Evolutionary conservation across 1,284 basidiomycete genomes (phyloP).

Genomic region (Rhodotorula glutinis): DNA sequence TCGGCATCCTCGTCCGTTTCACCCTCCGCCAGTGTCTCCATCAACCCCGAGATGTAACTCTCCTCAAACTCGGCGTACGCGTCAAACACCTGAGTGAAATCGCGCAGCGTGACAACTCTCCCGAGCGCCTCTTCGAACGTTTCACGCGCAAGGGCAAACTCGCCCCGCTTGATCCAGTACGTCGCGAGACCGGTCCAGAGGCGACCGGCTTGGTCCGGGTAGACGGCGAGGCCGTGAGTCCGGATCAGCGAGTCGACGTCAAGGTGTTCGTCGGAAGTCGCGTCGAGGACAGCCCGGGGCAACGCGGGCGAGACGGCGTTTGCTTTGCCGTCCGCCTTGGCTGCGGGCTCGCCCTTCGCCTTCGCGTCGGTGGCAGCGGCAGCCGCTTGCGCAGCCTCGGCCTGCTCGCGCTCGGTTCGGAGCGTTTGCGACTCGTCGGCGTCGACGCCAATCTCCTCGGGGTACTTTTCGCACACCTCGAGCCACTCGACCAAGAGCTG

Average conservation of each 20-base stretch:
- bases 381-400: constrained; percentile 36
- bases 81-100: constrained; percentile 98
- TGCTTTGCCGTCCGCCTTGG: background rate
- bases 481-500: constrained; percentile 91
- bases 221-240: constrained; percentile 78
- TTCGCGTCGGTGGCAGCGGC: constrained; percentile 11
- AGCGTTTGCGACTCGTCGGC: constrained; percentile 58
- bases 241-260: constrained; percentile 83
- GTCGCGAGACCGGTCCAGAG: constrained; percentile 96
- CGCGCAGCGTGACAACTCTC: constrained; percentile 84
- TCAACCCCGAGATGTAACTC: constrained; percentile 83
- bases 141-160: constrained; percentile 79
- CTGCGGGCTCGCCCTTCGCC: constrained; percentile 45
- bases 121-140: constrained; percentile 81
- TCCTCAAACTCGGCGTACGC: constrained; percentile 93
- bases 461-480: constrained; percentile 82
- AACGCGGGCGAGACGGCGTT: background rate
- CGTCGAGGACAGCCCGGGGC: constrained; percentile 18
- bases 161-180: constrained; percentile 96
- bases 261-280: constrained; percentile 67
- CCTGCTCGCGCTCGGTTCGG: constrained; percentile 27
- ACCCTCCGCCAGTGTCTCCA: constrained; percentile 69
- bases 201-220: constrained; percentile 93
- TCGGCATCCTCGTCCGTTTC: constrained; percentile 65
- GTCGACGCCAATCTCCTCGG: constrained; percentile 88